Conservation (phyloP, 306 rosid species). For the Cajanus cajan region DNA sequence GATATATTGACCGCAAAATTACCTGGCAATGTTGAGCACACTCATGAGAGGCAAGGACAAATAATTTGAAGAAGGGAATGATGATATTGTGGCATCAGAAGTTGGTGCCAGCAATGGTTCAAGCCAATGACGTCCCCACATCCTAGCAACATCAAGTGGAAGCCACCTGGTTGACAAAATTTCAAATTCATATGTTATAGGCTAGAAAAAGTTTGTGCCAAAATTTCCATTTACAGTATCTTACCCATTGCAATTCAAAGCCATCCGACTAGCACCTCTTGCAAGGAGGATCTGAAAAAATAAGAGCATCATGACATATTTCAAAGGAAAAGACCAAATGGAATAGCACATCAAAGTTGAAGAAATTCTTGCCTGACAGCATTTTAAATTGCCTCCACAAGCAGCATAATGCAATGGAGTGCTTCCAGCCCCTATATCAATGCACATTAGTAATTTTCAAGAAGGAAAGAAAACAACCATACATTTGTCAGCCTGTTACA, state of each 20-base stretch:
- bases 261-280: constrained; percentile 72
- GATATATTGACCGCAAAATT: constrained; percentile 26
- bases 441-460: constrained; percentile 10
- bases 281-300: constrained; percentile 76
- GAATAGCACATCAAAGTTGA: constrained; percentile 1
- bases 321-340: constrained; percentile 9
- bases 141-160: constrained; percentile 92
- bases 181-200: constrained; percentile 19
- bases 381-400: constrained; percentile 93
- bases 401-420: constrained; percentile 98
- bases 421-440: constrained; percentile 90
- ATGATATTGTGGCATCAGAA: constrained; percentile 57
- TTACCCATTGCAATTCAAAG: constrained; percentile 95
- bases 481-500: neutral
- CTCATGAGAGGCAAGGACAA: constrained; percentile 92
- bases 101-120: constrained; percentile 75
- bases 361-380: constrained; percentile 82
- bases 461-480: constrained; percentile 15
- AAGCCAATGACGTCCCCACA: constrained; percentile 99
- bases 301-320: constrained; percentile 29
- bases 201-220: neutral
- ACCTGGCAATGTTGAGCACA: constrained; percentile 87
- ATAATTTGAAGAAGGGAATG: constrained; percentile 68
- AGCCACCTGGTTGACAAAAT: constrained; percentile 71
- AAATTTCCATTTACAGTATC: constrained; percentile 17